Evolutionary conservation across 495 filamentous ascomycete genomes (phyloP), one percentile per base, ranked within the genome.

Genomic region (Neurospora sp.): DNA sequence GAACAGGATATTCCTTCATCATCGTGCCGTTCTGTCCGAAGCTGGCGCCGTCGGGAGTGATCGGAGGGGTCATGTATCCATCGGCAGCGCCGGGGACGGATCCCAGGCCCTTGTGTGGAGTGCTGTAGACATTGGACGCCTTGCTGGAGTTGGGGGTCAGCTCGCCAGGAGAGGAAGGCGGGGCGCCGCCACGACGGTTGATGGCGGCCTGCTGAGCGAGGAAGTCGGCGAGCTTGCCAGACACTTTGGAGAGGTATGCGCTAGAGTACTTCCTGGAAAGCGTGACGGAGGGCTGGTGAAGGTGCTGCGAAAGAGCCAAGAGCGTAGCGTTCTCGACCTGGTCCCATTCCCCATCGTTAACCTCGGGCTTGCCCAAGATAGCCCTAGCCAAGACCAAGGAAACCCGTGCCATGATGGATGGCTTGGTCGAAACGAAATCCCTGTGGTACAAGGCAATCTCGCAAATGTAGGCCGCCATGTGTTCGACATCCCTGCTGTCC

Each of bases 381-480:
- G 91, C 95, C 62, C 94, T 87, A 40, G 96, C 92, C 69, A 99
- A 86, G 48, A 92, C 93, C 70, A 98, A 84, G 1, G 94, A 92
- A 69, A 93, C 91, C 75, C 93, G 88, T 62, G 96, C 96, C 86
- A 98, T 92, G 75, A 96, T 90, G 5, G 94, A 97, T 23, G 96
- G 94, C 72, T 90, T 90, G 71, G 90, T 92, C 42, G 93, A 93
- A 71, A 99, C 94, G 78, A 98, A 98, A 72, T 98, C 96, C 77
- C 93, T 91, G 83, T 98, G 93, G 85, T 96, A 99, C 59, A 98
- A 84, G 37, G 94, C 93, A 77, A 98, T 94, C 83, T 99, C 96
- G 76, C 92, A 89, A 66, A 99, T 90, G 85, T 97, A 99, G 71
- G 92, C 87, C 18, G 96, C 90, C 92, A 98, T 94, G 79, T 97